Evolutionary conservation across 257 asterid species (phyloP), one percentile per base, ranked within the genome.

Genomic region (Solanum acaule): DNA sequence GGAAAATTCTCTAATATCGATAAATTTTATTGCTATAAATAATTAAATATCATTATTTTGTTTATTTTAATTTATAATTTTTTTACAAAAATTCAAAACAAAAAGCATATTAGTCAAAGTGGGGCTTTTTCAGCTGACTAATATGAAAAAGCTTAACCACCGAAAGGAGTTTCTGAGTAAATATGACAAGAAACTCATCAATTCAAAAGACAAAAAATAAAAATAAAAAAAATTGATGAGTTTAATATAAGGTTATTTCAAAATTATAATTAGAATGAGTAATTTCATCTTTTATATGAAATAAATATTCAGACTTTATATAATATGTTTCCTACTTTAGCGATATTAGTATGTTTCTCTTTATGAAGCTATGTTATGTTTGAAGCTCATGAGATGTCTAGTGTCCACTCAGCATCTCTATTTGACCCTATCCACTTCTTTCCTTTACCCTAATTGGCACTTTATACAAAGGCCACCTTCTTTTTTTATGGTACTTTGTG

Each of bases 341-440:
- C 68, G 85, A 44, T 40, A 35, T 77, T 77, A 78, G 81, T 79
- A 9, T 93, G 93, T 91, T 93, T 13, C 85, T 33, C 93, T 90
- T 93, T 92, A 90, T 81, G 68, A 81, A 81, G 67, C 86, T 81
- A 16, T 46, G n/a, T 29, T 27, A 78, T 90, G 94, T 88, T 88
- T 76, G 44, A 38, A 89, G 90, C 40, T 88, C 89, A 18, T 90
- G 83, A 34, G 44, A 44, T 87, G 93, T 92, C 94, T 73, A 75
- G 68, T 29, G 86, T 46, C 68, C 68, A 46, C 86, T 38, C 6
- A 81, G 4, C 86, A 81, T 46, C 27, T 81, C 67, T 10, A 27
- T 29, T 44, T 81, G 10, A 81, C 42, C 40, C 68, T 40, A 42
- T 42, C 65, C 85, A 79, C 85, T 25, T 25, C 65, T 79, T 79